These are phyloP conservation scores for Paragyromitra xinjiangensis DNA, from an alignment of 495 filamentous ascomycete genomes.

Conservation along the genomic window DNA sequence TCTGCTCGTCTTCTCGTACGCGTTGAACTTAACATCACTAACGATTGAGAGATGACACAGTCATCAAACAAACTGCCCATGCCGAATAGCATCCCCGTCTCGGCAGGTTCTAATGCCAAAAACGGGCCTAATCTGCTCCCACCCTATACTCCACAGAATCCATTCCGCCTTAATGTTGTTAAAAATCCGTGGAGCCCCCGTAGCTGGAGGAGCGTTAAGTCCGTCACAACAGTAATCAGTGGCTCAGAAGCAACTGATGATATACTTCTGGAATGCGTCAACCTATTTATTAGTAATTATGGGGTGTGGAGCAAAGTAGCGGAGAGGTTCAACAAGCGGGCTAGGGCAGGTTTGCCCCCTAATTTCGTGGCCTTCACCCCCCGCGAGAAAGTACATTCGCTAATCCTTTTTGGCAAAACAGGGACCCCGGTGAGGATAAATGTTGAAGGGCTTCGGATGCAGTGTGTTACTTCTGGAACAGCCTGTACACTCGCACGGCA, in stretches of 20 bases:
- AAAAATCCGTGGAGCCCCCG: constrained; percentile 23
- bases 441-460: constrained; percentile 5
- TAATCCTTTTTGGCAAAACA: neutral
- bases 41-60: neutral
- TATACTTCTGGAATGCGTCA: constrained; percentile 30
- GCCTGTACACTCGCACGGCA: constrained; percentile 27
- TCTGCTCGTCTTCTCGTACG: neutral
- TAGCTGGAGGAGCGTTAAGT: constrained; percentile 18
- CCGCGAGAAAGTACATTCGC: neutral
- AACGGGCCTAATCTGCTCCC: neutral
- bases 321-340: neutral
- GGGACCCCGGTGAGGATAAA: constrained; percentile 19
- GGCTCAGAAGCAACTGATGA: constrained; percentile 37
- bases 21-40: neutral
- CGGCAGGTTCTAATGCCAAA: neutral
- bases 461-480: constrained; percentile 25
- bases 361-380: neutral
- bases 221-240: neutral
- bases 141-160: constrained; percentile 32
- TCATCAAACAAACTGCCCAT: neutral
- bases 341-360: constrained; percentile 23
- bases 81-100: neutral
- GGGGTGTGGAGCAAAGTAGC: constrained; percentile 28
- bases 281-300: constrained; percentile 23
- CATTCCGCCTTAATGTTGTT: constrained; percentile 15